Percentiles rank a stretch among this genome's conserved stretches.
These are phyloP conservation scores for Rubus parviflorus DNA, from an alignment of 306 rosid genomes.

Conservation along the genomic window DNA sequence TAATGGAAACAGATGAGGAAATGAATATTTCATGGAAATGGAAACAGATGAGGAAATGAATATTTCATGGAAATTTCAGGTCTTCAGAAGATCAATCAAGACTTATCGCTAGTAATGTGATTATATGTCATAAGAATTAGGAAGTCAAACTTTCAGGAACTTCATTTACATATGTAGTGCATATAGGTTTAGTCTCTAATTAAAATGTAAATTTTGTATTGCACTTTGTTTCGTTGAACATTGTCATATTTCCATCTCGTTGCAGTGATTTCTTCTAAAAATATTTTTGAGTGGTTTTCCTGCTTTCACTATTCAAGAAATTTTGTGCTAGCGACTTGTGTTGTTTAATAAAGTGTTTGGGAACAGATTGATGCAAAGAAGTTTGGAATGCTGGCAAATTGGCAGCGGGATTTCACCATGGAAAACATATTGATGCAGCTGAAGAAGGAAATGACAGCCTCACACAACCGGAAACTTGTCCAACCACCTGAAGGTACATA, in stretches of 20 bases:
- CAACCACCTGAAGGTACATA: constrained; percentile 99
- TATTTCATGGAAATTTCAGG: neutral
- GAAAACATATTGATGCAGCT: constrained; percentile 97
- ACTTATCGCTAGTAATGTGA: neutral
- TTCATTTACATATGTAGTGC: neutral
- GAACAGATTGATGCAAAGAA: constrained; percentile 91
- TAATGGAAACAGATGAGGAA: neutral
- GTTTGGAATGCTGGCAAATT: constrained; percentile 85
- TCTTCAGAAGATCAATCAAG: neutral
- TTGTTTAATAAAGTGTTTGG: neutral
- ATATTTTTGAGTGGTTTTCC: neutral
- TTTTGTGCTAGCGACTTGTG: constrained; percentile 2
- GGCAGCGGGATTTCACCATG: constrained; percentile 98
- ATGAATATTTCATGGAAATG: neutral
- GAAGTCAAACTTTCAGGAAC: neutral
- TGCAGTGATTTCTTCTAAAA: constrained; percentile 2
- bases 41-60: neutral
- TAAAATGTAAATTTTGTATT: neutral
- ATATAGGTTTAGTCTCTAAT: neutral
- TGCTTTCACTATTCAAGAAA: neutral
- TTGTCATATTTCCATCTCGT: neutral
- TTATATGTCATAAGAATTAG: neutral
- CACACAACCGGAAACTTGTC: constrained; percentile 93
- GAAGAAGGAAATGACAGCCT: constrained; percentile 97
- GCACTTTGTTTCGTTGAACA: neutral